phyloP scores from a whole-genome alignment of 805 yeast species.

The Saturnispora mendoncae region DNA sequence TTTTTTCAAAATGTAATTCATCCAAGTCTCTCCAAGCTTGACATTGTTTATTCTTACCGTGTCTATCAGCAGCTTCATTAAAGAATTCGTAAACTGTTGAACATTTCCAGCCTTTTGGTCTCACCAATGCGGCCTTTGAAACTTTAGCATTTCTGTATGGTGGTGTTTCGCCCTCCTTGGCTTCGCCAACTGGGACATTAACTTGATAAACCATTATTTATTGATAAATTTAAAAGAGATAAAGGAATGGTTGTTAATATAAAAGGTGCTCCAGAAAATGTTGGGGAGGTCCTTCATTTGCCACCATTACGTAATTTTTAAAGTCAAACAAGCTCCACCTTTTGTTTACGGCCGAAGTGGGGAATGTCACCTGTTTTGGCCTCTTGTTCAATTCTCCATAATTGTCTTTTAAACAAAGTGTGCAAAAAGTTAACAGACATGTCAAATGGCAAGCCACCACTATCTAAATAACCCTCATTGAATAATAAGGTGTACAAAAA shows the following conservation, averaged over 20 bases:
- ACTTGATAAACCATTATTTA: constrained; percentile 6
- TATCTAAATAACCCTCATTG: background rate
- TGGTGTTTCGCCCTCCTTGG: constrained; percentile 58
- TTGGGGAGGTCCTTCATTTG: constrained; percentile 4
- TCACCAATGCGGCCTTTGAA: constrained; percentile 37
- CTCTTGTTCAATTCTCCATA: background rate
- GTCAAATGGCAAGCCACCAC: background rate
- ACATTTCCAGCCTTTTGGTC: constrained; percentile 59
- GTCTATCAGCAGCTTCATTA: constrained; percentile 17
- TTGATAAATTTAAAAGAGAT: background rate
- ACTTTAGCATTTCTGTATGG: constrained; percentile 60
- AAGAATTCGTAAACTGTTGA: constrained; percentile 8
- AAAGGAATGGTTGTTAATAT: background rate
- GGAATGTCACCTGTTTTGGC: background rate
- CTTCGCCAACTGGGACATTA: constrained; percentile 11
- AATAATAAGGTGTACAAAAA: background rate
- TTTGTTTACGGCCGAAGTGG: background rate
- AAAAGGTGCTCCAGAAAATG: background rate
- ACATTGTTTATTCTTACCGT: constrained; percentile 48
- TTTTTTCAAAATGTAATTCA: constrained; percentile 69
- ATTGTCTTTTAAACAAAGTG: no score
- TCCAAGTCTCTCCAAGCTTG: constrained; percentile 67
- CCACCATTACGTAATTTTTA: background rate
- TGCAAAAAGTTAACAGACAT: no score
- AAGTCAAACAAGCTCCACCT: background rate